These are phyloP conservation scores for Russula dissimulans DNA, from an alignment of 768 basidiomycete genomes.

Conservation along the genomic window DNA sequence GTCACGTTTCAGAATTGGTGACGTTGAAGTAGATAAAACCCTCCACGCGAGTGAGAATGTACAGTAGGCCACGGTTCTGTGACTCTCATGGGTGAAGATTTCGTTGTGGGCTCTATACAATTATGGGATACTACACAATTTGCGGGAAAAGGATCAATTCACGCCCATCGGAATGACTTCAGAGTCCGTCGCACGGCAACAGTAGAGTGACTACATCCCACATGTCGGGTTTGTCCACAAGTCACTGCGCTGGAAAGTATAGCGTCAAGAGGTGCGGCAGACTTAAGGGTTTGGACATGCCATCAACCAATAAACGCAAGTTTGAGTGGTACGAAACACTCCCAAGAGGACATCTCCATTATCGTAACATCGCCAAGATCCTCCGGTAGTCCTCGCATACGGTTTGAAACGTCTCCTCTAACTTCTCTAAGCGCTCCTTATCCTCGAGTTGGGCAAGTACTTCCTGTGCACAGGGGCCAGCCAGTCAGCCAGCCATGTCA, in stretches of 20 bases:
- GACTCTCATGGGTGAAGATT: background rate
- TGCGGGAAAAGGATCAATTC: background rate
- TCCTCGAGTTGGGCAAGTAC: conserved; percentile 81
- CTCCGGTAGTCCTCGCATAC: conserved; percentile 81
- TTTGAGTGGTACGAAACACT: background rate
- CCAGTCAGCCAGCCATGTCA: background rate
- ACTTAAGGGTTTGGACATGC: background rate
- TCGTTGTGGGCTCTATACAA: background rate
- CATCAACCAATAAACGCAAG: background rate
- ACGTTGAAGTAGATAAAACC: conserved; percentile 37
- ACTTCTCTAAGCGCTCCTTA: conserved; percentile 75
- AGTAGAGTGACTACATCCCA: background rate
- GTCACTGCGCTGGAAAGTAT: background rate
- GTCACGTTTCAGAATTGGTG: conserved; percentile 41
- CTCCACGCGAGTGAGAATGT: background rate
- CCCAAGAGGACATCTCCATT: background rate
- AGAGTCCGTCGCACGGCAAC: background rate
- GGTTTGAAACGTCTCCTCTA: conserved; percentile 87
- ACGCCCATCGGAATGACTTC: background rate
- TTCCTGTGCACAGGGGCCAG: conserved; percentile 43
- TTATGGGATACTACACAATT: background rate
- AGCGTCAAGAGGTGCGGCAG: background rate
- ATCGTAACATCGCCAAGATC: conserved; percentile 49
- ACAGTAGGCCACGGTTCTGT: background rate
- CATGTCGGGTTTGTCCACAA: background rate